Percentiles rank a stretch among this genome's conserved stretches.
phyloP scores from a whole-genome alignment of 768 basidiomycete species.

The Russula emetica region DNA sequence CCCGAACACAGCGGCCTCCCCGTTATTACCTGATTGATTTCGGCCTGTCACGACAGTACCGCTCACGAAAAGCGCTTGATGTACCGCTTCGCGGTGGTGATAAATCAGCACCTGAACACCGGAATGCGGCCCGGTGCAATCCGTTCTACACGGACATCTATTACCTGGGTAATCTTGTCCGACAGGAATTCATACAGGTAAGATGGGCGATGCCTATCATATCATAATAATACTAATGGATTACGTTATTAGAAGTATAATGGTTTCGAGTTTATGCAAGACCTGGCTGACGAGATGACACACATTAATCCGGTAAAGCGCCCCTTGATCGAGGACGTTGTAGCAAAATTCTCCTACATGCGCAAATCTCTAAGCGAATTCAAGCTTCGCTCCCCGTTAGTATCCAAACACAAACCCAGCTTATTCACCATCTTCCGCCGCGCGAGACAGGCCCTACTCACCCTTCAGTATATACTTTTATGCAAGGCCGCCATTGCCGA shows the following conservation, averaged over 20 bases:
- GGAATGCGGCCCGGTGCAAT: constrained; percentile 14
- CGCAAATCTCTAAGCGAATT: constrained; percentile 30
- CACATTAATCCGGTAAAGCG: constrained; percentile 36
- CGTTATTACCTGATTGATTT: constrained; percentile 35
- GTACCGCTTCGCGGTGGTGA: constrained; percentile 30
- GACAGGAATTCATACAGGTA: constrained; percentile 27
- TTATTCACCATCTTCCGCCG: constrained; percentile 2
- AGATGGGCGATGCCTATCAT: background rate
- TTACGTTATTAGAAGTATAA: constrained; percentile 10
- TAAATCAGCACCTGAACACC: constrained; percentile 31
- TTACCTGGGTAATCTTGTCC: constrained; percentile 30
- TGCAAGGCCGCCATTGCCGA: constrained; percentile 8
- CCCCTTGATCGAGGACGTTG: constrained; percentile 38
- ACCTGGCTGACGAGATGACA: constrained; percentile 36
- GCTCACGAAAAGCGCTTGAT: constrained; percentile 21
- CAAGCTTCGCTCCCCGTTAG: constrained; percentile 33
- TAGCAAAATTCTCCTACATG: constrained; percentile 35
- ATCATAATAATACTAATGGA: background rate
- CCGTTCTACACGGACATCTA: constrained; percentile 33
- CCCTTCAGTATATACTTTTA: constrained; percentile 1
- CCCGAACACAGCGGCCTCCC: constrained; percentile 31
- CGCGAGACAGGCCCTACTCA: constrained; percentile 7
- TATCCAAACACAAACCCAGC: constrained; percentile 4
- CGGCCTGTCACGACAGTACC: constrained; percentile 31
- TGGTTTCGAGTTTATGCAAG: constrained; percentile 21